Evolutionary conservation across 768 basidiomycete genomes (phyloP).

Genomic region (Kwoniella sp.): DNA sequence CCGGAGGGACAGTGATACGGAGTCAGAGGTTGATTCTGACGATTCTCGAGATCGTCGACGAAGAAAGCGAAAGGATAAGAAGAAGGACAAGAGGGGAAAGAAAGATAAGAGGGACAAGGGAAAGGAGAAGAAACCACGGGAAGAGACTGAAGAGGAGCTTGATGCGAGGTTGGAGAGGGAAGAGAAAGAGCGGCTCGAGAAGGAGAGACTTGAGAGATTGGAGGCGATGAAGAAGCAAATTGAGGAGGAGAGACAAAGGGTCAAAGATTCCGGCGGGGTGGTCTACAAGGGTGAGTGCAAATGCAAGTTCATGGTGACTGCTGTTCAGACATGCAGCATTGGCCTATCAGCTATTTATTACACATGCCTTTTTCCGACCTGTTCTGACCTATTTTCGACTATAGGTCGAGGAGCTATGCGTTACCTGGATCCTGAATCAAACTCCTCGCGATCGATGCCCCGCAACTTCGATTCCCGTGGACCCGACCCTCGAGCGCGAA

Average conservation of each 20-base stretch:
- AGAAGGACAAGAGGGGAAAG: slow-evolving; percentile 58
- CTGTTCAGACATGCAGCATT: no score
- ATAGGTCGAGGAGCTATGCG: slow-evolving; percentile 54
- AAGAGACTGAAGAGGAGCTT: slow-evolving; percentile 52
- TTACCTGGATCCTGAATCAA: slow-evolving; percentile 50
- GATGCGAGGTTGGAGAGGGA: slow-evolving; percentile 54
- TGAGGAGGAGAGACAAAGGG: slow-evolving; percentile 34
- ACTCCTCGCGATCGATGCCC: slow-evolving; percentile 15
- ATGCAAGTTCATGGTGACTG: no score
- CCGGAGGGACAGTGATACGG: slow-evolving; percentile 10
- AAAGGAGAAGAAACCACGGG: slow-evolving; percentile 27
- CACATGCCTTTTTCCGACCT: neutral
- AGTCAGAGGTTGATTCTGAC: slow-evolving; percentile 15
- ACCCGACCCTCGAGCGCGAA: slow-evolving; percentile 24
- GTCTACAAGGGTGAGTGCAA: slow-evolving; percentile 51
- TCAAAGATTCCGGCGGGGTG: slow-evolving; percentile 41
- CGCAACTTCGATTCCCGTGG: slow-evolving; percentile 31
- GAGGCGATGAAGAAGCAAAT: slow-evolving; percentile 37
- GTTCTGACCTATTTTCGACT: neutral
- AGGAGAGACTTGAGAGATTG: slow-evolving; percentile 33
- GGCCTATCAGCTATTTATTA: neutral
- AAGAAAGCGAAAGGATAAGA: slow-evolving; percentile 55
- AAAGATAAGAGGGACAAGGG: slow-evolving; percentile 51
- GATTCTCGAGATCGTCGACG: slow-evolving; percentile 54
- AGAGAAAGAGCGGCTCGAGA: slow-evolving; percentile 50